Evolutionary conservation across 2,329 filamentous ascomycete species (phyloP), one percentile per base, ranked within the genome.

Genomic region (Golovinomyces cichoracearum): DNA sequence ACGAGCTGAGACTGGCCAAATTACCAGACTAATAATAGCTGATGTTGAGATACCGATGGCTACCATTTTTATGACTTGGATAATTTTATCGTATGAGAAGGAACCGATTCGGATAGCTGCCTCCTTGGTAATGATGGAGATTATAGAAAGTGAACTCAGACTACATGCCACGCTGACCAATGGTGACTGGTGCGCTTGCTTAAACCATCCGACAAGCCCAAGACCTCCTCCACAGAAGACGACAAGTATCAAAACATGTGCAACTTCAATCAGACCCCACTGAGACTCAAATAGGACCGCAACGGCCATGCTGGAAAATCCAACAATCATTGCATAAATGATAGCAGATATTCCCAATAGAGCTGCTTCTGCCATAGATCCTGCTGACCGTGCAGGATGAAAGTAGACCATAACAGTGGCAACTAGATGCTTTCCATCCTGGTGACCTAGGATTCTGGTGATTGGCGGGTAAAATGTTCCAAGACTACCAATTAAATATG

Each of bases 341-440:
- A 93, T 83, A 1, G 85, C 86, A 29, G 80, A 68, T 33, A 82
- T 64, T 5, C 83, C 83, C 50, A 90, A 76, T 29, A 86, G 64
- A 10, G 80, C 73, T 2, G 85, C 86, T 63, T 93, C 83, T 50
- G 83, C 72, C 84, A 94, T 93, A 54, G 82, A 90, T 0, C 88
- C 88, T 23, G 78, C 74, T 17, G 83, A 83, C 50, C 88, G 72
- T 5, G 84, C 83, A 4, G 88, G 85, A 61, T 94, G 85, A 58
- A 94, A 95, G 60, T 93, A 95, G 10, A 94, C 86, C 0, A 84
- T 92, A 50, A 94, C 76, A 1, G 88, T 94, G 27, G 85, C 85
- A 47, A 93, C 84, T 59, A 93, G 78, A 63, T 94, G 88, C 60
- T 94, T 94, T 47, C 84, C 84, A 63, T 93, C 86, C 59, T 85